A percentile compares a stretch with the other conserved stretches of the same genome.
Evolutionary conservation across 139 green algal species (phyloP).

Genomic region (Zygnema cylindricum): DNA sequence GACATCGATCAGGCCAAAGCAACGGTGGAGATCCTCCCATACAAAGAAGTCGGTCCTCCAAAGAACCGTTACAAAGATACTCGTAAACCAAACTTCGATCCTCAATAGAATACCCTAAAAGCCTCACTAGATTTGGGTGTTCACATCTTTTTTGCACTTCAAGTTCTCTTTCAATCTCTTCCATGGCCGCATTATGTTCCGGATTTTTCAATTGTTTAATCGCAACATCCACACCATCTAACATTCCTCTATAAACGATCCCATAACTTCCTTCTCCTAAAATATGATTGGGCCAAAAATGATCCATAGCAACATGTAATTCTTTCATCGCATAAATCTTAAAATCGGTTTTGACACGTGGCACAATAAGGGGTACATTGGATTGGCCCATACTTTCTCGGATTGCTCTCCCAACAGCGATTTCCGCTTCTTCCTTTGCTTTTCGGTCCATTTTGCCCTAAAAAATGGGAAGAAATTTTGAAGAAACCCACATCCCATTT

Average conservation of each 20-base stretch:
- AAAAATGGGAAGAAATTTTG: no score
- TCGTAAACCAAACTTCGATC: slow-evolving; percentile 71
- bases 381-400: background rate
- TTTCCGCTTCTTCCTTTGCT: background rate
- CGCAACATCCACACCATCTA: slow-evolving; percentile 27
- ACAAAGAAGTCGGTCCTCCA: slow-evolving; percentile 65
- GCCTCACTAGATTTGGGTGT: slow-evolving; percentile 71
- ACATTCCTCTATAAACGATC: slow-evolving; percentile 40
- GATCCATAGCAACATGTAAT: slow-evolving; percentile 27
- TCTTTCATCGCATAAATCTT: slow-evolving; percentile 9
- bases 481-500: no score
- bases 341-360: background rate
- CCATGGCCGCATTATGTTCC: slow-evolving; percentile 14
- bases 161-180: slow-evolving; percentile 56
- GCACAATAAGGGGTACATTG: background rate
- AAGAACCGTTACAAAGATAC: slow-evolving; percentile 62
- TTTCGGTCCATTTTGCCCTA: background rate
- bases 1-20: slow-evolving; percentile 64
- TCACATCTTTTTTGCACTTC: slow-evolving; percentile 67
- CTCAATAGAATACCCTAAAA: slow-evolving; percentile 69
- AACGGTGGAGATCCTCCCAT: slow-evolving; percentile 38
- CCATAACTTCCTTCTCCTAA: slow-evolving; percentile 49
- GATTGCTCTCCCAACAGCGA: background rate
- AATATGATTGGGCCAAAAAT: slow-evolving; percentile 40
- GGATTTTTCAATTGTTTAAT: slow-evolving; percentile 50